Conservation (phyloP, 2,329 filamentous ascomycete species). For the Penicillium sp. region DNA sequence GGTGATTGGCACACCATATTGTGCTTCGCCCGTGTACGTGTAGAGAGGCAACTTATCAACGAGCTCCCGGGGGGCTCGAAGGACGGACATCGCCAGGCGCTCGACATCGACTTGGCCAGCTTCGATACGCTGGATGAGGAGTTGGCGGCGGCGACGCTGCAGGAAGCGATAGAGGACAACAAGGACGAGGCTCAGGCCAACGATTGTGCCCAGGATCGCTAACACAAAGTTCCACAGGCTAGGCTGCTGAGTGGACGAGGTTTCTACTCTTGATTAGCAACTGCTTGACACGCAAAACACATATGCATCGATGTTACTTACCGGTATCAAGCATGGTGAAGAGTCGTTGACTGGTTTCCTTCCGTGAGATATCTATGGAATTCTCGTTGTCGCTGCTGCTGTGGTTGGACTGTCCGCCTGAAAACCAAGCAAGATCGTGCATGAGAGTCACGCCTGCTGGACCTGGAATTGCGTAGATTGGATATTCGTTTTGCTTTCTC, state of each 20-base stretch:
- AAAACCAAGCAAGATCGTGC: conserved; percentile 70
- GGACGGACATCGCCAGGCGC: conserved; percentile 75
- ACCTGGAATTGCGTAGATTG: conserved; percentile 78
- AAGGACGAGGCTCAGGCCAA: conserved; percentile 64
- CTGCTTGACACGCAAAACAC: conserved; percentile 32
- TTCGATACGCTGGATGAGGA: conserved; percentile 67
- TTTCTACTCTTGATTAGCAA: conserved; percentile 44
- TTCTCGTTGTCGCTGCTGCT: conserved; percentile 33
- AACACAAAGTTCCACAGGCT: conserved; percentile 79
- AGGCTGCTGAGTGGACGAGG: conserved; percentile 50
- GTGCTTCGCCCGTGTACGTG: conserved; percentile 58
- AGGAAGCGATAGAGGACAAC: conserved; percentile 71
- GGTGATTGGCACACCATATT: not conserved
- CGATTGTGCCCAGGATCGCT: conserved; percentile 75
- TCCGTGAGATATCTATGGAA: conserved; percentile 1
- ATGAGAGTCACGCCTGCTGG: conserved; percentile 66
- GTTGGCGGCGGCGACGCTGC: conserved; percentile 67
- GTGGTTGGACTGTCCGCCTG: conserved; percentile 63
- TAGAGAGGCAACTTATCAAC: conserved; percentile 75
- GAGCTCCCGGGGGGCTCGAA: conserved; percentile 71
- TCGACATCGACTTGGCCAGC: conserved; percentile 83
- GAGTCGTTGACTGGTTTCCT: conserved; percentile 37
- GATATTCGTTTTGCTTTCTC: conserved; percentile 69
- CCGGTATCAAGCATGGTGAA: conserved; percentile 51
- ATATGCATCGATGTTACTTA: conserved; percentile 11